These are phyloP conservation scores for Fomitopsis pinicola DNA, from an alignment of 1,284 basidiomycete genomes.

Conservation along the genomic window DNA sequence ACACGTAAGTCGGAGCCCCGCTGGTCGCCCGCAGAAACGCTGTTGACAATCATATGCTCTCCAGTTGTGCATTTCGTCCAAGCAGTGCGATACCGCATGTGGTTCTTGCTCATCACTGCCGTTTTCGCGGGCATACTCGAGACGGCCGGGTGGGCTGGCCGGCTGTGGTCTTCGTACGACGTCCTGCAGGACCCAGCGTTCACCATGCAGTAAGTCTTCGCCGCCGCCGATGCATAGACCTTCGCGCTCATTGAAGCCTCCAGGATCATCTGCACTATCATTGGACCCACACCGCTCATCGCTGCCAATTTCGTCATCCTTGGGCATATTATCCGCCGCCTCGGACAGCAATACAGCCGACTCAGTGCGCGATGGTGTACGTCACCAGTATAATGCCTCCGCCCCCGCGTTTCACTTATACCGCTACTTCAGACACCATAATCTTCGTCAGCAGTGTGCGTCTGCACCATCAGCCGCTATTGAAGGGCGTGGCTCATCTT, in stretches of 20 bases:
- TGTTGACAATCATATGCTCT: not conserved
- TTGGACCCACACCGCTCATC: conserved; percentile 45
- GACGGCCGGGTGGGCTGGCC: conserved; percentile 36
- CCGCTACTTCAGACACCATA: conserved; percentile 36
- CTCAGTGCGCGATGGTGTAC: conserved; percentile 34
- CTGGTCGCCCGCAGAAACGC: not conserved
- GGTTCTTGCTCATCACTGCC: conserved; percentile 36
- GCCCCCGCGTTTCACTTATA: not conserved
- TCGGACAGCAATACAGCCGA: conserved; percentile 35
- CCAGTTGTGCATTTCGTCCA: conserved; percentile 33
- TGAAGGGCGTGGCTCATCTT: not conserved
- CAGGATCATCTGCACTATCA: conserved; percentile 39
- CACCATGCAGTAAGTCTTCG: conserved; percentile 44
- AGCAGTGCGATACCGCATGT: conserved; percentile 29
- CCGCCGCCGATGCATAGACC: not conserved
- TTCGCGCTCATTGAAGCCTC: not conserved
- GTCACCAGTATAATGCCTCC: conserved; percentile 14
- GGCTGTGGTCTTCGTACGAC: conserved; percentile 32
- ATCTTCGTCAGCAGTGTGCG: conserved; percentile 46
- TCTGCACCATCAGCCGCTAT: not conserved
- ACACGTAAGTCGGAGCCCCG: not conserved
- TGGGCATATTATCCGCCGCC: conserved; percentile 34
- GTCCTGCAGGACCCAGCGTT: conserved; percentile 25
- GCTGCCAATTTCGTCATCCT: conserved; percentile 48
- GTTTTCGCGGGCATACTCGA: conserved; percentile 34